Conservation (phyloP, 2,329 filamentous ascomycete genomes). For the Colletotrichum sp. region DNA sequence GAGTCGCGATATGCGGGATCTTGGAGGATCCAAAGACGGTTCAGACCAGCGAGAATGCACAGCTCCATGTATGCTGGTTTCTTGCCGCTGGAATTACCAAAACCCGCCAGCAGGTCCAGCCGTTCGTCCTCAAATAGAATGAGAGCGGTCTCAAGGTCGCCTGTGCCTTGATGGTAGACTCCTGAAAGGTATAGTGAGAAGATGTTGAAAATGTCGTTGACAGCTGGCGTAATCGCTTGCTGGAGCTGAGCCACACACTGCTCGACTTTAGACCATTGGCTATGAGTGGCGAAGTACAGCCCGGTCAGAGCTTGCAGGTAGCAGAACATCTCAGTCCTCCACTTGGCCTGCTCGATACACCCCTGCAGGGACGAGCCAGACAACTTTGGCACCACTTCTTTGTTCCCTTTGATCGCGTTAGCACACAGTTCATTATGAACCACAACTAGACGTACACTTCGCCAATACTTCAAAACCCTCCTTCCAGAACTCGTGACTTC, state of each 20-base stretch:
- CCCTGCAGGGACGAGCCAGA: slow-evolving; percentile 59
- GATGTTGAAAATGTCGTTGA: slow-evolving; percentile 43
- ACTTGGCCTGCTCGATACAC: slow-evolving; percentile 64
- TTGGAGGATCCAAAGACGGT: slow-evolving; percentile 75
- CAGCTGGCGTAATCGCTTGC: slow-evolving; percentile 22
- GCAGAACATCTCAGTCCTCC: slow-evolving; percentile 69
- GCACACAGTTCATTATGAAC: neutral
- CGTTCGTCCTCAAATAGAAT: slow-evolving; percentile 66
- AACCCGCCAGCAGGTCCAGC: slow-evolving; percentile 58
- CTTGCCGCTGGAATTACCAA: slow-evolving; percentile 40
- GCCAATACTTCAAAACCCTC: slow-evolving; percentile 51
- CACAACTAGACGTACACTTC: slow-evolving; percentile 42
- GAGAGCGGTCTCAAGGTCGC: slow-evolving; percentile 73
- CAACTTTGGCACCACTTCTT: slow-evolving; percentile 35
- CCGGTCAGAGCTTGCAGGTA: slow-evolving; percentile 76
- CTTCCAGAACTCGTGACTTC: slow-evolving; percentile 42
- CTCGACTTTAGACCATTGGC: slow-evolving; percentile 71
- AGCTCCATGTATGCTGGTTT: slow-evolving; percentile 66
- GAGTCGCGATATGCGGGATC: slow-evolving; percentile 63
- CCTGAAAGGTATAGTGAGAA: slow-evolving; percentile 76
- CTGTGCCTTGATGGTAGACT: slow-evolving; percentile 77
- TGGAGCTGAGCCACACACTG: slow-evolving; percentile 61
- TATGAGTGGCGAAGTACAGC: slow-evolving; percentile 72
- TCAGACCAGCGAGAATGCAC: slow-evolving; percentile 69
- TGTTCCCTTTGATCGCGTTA: slow-evolving; percentile 20